Base-by-base conservation (phyloP, 139 green algal genomes). In the Closterium sp. region DNA sequence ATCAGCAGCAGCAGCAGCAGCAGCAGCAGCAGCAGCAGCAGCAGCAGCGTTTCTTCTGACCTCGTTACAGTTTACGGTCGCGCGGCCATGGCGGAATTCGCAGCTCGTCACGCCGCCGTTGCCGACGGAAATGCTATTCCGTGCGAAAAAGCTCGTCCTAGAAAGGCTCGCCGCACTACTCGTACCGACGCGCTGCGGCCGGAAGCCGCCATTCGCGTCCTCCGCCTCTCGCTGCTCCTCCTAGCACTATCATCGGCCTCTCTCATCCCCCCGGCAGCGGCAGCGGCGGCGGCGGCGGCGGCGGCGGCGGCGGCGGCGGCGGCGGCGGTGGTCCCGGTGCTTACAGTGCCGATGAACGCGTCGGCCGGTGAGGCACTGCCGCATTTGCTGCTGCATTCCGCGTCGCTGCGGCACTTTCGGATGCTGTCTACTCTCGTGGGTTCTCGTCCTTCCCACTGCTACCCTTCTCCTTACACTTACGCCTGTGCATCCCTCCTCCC, bases 341-440 rank as follows among this genome's bases (percentile, higher is more conserved):
- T 93, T 93, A 28, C 22, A 91, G 88, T 93, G 89, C 32, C 88
- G 91, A 30, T 89, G 28, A 90, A 93, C 88, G 30, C 31, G 86
- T 93, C 31, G 19, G 89, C 90, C n/a, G 88, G 21, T 28, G 24
- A 32, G 32, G 30, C 9, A 24, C 90, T 31, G n/a, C n/a, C n/a
- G n/a, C n/a, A n/a, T n/a, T n/a, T n/a, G n/a, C n/a, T n/a, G 38
- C 29, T 29, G 38, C 89, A 90, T 24, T 31, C 91, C n/a, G n/a
- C n/a, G n/a, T n/a, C n/a, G n/a, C n/a, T 87, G 28, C 24, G 24
- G 87, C 91, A 89, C 7, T 21, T 88, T 85, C 10, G 86, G 86
- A 19, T 88, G 92, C 22, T 2, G 11, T 31, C 86, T 31, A 28
- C 89, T 19, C 21, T 28, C 45, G n/a, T n/a, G 87, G 62, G 62